Percentiles rank a stretch among this genome's conserved stretches.
Evolutionary conservation across 106 monocot species (phyloP).

Genomic region (Dactylorhiza incarnata): DNA sequence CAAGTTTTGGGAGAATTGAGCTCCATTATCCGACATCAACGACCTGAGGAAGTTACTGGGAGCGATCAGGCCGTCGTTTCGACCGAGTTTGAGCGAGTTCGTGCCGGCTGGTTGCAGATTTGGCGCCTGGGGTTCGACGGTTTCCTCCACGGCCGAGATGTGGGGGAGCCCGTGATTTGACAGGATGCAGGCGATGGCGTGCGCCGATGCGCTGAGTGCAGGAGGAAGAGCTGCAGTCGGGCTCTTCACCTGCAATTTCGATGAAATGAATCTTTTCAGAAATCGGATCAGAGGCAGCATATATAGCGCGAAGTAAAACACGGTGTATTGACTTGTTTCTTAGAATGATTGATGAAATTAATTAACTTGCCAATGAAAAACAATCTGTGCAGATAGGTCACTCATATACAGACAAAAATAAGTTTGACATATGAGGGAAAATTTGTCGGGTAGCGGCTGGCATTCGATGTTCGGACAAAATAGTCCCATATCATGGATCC

Average conservation of each 20-base stretch:
- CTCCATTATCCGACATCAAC: constrained; percentile 15
- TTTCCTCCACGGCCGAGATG: constrained; percentile 22
- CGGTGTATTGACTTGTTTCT: too few species aligned
- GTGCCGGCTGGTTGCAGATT: not conserved
- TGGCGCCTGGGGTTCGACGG: constrained; percentile 8
- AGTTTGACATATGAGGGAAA: too few species aligned
- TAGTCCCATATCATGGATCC: too few species aligned
- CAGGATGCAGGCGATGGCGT: constrained; percentile 78
- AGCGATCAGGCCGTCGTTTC: constrained; percentile 10
- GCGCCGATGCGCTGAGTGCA: constrained; percentile 66
- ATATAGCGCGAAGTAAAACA: too few species aligned
- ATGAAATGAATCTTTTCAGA: too few species aligned
- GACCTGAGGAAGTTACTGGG: constrained; percentile 44
- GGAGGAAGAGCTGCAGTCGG: constrained; percentile 61
- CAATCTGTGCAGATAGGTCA: too few species aligned
- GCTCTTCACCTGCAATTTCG: constrained; percentile 55
- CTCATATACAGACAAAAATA: too few species aligned
- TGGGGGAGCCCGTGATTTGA: constrained; percentile 56
- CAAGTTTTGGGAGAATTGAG: not conserved
- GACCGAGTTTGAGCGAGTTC: constrained; percentile 10
- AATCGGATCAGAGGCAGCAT: too few species aligned
- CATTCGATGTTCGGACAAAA: too few species aligned
- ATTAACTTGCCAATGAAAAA: too few species aligned
- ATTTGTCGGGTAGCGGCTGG: too few species aligned
- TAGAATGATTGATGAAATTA: too few species aligned